Base-by-base conservation (phyloP, 2,329 filamentous ascomycete genomes). In the Colletotrichum caudatum region DNA sequence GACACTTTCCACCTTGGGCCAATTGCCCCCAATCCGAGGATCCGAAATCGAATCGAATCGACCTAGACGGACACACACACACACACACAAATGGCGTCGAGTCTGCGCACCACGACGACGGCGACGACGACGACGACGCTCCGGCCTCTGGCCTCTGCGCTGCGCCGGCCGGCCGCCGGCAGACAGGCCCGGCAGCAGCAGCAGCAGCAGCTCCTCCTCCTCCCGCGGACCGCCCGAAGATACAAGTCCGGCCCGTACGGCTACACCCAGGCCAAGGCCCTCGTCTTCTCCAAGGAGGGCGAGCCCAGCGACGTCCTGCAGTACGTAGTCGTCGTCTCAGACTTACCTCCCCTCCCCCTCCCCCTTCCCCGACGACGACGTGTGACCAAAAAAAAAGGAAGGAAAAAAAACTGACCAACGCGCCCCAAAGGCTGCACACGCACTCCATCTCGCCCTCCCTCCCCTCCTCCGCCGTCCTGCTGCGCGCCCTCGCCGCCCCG, bases 401-500 rank as follows among this genome's bases (percentile, higher is more conserved):
- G n/a, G n/a, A n/a, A n/a, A n/a, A n/a, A n/a, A n/a, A 20, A 20
- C 41, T 44, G 41, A 46, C 44, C 44, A 9, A 46, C 6, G 6
- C 18, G 12, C 4, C 20, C 18, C 7, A 11, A 14, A 63, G 89
- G 23, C 83, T 95, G 4, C 93, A 95, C 82, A 88, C 84, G 0
- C 90, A 95, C 83, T 94, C 92, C 75, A 94, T 95, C 78, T 92
- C 92, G 5, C 93, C 93, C 3, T 88, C 89, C 4, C 88, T 94
- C 74, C 92, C 93, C 59, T 80, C 85, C 44, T 82, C 81, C 59
- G 83, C 87, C 58, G 83, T 97, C 76, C 94, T 95, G 66, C 86
- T 99, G 72, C 94, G 94, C 81, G 92, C 96, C 77, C 93, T 99
- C 77, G 93, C 95, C 41, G 91, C 94, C 1, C 94, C 96, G 69